Percentiles rank a stretch among this genome's conserved stretches.
Evolutionary conservation across 805 yeast species (phyloP).

Genomic region (Yamadazyma sp.): DNA sequence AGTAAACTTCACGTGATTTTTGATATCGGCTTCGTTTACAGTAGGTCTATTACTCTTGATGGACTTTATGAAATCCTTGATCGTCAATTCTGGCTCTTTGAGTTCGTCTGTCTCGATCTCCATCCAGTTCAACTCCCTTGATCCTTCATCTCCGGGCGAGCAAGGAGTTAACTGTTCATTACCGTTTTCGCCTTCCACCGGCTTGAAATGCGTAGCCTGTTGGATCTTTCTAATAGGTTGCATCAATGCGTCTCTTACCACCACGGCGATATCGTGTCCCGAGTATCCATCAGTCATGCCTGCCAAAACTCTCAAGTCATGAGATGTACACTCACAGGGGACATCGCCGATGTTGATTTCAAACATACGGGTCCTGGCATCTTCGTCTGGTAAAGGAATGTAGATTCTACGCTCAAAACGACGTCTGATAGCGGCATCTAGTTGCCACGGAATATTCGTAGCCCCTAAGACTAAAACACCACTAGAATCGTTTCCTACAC

Average conservation of each 20-base stretch:
- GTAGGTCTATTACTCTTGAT: slow-evolving; percentile 92
- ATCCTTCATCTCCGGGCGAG: slow-evolving; percentile 92
- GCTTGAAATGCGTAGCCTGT: slow-evolving; percentile 91
- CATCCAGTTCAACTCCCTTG: slow-evolving; percentile 91
- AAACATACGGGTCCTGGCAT: slow-evolving; percentile 91
- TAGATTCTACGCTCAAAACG: slow-evolving; percentile 94
- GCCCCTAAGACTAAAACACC: slow-evolving; percentile 97
- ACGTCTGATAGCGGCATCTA: slow-evolving; percentile 95
- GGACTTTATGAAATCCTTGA: slow-evolving; percentile 92
- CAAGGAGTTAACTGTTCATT: slow-evolving; percentile 74
- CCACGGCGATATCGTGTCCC: slow-evolving; percentile 96
- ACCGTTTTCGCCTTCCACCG: slow-evolving; percentile 45
- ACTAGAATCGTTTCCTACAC: slow-evolving; percentile 91
- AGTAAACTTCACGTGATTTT: slow-evolving; percentile 83
- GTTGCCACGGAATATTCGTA: slow-evolving; percentile 98
- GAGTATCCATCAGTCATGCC: slow-evolving; percentile 97
- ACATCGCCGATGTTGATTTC: slow-evolving; percentile 89
- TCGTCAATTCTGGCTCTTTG: slow-evolving; percentile 82
- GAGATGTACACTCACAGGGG: slow-evolving; percentile 72
- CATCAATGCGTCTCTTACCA: slow-evolving; percentile 96
- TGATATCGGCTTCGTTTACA: slow-evolving; percentile 81
- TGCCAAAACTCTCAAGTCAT: slow-evolving; percentile 76
- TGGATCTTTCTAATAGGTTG: slow-evolving; percentile 96
- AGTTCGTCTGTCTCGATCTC: slow-evolving; percentile 86
- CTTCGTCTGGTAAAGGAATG: slow-evolving; percentile 91